phyloP scores from a whole-genome alignment of 768 basidiomycete species.

The Suillus subalutaceus region DNA sequence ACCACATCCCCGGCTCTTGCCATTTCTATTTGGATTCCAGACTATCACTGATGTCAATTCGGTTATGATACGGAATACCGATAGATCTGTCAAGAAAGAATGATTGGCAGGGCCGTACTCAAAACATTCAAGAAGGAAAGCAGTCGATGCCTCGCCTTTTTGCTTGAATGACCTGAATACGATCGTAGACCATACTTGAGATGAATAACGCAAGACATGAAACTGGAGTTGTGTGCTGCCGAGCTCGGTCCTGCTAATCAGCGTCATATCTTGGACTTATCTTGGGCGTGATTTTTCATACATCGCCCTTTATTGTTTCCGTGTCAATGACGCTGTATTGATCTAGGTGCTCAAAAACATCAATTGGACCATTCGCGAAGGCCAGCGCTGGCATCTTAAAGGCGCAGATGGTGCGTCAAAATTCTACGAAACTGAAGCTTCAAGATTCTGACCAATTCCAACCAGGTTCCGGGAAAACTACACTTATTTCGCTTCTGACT shows the following conservation, averaged over 20 bases:
- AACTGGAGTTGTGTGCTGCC: too few relatives aligned
- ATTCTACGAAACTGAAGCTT: neutral
- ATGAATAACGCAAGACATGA: neutral
- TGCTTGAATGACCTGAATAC: neutral
- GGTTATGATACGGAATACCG: neutral
- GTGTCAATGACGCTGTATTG: neutral
- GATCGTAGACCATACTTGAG: neutral
- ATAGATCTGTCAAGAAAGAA: neutral
- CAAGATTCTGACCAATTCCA: neutral
- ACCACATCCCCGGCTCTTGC: neutral
- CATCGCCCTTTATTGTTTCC: neutral
- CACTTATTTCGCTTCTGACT: constrained; percentile 86
- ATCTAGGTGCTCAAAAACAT: constrained; percentile 73
- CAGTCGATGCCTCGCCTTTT: neutral
- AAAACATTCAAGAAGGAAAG: neutral
- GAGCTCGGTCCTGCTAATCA: neutral
- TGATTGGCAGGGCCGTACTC: neutral
- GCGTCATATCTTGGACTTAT: neutral
- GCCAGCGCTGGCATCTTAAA: constrained; percentile 88
- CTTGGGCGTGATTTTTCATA: constrained; percentile 21
- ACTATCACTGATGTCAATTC: neutral
- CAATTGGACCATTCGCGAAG: constrained; percentile 79
- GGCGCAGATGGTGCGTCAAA: constrained; percentile 77
- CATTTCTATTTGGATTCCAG: neutral
- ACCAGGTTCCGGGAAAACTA: constrained; percentile 92